A percentile compares a stretch with the other conserved stretches of the same genome.
Evolutionary conservation across 768 basidiomycete genomes (phyloP).

Genomic region (Amanita polypyramis): DNA sequence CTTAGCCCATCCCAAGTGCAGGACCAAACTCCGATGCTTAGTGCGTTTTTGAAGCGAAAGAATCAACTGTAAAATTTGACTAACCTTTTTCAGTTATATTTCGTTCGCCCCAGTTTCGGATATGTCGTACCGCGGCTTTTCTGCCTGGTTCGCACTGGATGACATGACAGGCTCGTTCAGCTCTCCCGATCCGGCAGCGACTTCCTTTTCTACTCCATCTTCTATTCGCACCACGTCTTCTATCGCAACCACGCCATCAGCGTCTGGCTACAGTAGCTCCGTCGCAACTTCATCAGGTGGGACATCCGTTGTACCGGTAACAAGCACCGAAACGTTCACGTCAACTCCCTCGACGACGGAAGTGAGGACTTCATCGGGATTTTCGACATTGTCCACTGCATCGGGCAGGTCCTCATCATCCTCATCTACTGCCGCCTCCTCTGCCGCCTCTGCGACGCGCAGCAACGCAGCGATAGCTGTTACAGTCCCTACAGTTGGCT

Average conservation of each 20-base stretch:
- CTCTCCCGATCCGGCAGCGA: constrained; percentile 1
- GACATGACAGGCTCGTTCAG: constrained; percentile 5
- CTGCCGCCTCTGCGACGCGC: background rate
- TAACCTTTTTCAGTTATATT: constrained; percentile 2
- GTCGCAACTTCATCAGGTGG: background rate
- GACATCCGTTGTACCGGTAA: background rate
- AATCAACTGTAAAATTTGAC: background rate
- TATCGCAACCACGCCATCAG: background rate
- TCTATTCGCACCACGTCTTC: too few species aligned
- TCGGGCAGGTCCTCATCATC: background rate
- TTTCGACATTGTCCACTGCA: background rate
- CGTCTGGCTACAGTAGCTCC: background rate
- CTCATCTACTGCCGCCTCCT: background rate
- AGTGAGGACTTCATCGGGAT: background rate
- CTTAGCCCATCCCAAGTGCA: constrained; percentile 3
- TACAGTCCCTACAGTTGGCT: background rate
- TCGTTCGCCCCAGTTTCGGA: background rate
- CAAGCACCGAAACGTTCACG: background rate
- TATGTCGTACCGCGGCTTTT: background rate
- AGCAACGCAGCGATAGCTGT: constrained; percentile 1
- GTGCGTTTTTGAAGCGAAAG: background rate
- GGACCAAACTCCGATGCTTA: constrained; percentile 5
- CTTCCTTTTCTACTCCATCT: background rate
- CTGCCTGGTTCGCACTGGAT: constrained; percentile 3
- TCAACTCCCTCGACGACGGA: background rate